Base-by-base conservation (phyloP, 805 yeast genomes). In the Zygotorulaspora chibaensis region DNA sequence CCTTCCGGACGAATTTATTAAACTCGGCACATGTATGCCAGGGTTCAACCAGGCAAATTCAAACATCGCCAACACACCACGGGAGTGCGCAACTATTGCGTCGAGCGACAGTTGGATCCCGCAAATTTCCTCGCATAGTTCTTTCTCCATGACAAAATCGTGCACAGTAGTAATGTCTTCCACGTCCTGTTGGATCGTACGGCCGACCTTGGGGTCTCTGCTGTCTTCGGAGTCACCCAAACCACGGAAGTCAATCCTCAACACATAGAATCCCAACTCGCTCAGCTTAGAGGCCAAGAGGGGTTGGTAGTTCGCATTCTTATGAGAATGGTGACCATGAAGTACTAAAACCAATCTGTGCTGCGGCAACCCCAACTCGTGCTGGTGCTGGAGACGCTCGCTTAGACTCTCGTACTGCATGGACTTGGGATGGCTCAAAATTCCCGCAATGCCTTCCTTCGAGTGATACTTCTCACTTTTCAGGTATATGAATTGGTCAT, bases 311-410 rank as follows among this genome's bases (percentile, higher is more conserved):
- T 87, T 80, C 61, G 87, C 84, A 68, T 85, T 78, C 53, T 87
- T 78, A 61, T 90, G 95, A 0, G 96, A 95, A 0, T 82, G 90
- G 50, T 78, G 84, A 1, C 97, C 97, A 62, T 90, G 97, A n/a
- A 80, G 53, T 13, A 89, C 59, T 5, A 89, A 59, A 0, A 83
- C 87, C 33, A 76, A 70, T 48, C 76, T 73, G 46, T 69, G 73
- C 6, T 72, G 64, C 8, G 69, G 68, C 26, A 63, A 58, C 42
- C 53, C 52, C 31, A 46, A 47, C 40, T 52, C 46, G 9, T 42
- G 38, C 35, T 51, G 50, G 38, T 55, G 43, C 28, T 39, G 47
- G 16, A 54, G 38, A 17, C 50, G 46, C 16, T 55, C 61, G 13
- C 43, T 35, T 18, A 50, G 29, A 37, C 46, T 48, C 17, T 56